Conservation (phyloP, 768 basidiomycete genomes). For the Mycena rebaudengoi region DNA sequence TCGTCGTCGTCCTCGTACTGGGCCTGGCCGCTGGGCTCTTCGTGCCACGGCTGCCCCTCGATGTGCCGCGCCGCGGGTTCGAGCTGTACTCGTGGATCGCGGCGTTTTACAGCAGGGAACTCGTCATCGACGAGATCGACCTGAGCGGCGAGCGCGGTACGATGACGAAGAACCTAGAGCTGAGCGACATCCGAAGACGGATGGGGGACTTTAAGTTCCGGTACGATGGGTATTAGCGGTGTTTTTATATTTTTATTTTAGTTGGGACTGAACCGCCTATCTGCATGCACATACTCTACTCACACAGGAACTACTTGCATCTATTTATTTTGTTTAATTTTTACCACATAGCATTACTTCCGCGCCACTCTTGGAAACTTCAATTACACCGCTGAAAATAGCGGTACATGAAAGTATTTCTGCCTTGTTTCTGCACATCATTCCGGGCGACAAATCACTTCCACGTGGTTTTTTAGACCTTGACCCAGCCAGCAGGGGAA, state of each 20-base stretch:
- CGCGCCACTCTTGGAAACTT: no score
- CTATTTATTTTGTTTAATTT: no score
- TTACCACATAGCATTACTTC: no score
- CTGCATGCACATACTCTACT: neutral
- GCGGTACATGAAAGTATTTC: no score
- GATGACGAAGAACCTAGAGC: constrained; percentile 1
- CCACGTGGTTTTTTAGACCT: no score
- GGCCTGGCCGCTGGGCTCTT: constrained; percentile 42
- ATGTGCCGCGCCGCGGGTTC: constrained; percentile 40
- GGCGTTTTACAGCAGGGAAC: constrained; percentile 39
- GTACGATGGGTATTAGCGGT: constrained; percentile 1
- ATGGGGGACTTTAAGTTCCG: constrained; percentile 11
- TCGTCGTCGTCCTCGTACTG: constrained; percentile 36
- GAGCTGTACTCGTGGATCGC: constrained; percentile 42
- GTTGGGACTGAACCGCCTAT: no score
- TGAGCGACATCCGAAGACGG: neutral
- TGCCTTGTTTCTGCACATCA: no score
- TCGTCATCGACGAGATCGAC: constrained; percentile 30
- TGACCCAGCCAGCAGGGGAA: no score
- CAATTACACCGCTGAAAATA: no score
- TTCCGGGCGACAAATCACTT: no score
- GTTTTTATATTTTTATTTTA: no score
- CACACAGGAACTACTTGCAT: neutral
- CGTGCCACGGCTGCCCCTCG: constrained; percentile 37
- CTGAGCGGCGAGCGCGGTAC: constrained; percentile 8